Percentiles rank a stretch among this genome's conserved stretches.
Conservation (phyloP, 2,329 filamentous ascomycete genomes). For the Diaporthe aspalathi region DNA sequence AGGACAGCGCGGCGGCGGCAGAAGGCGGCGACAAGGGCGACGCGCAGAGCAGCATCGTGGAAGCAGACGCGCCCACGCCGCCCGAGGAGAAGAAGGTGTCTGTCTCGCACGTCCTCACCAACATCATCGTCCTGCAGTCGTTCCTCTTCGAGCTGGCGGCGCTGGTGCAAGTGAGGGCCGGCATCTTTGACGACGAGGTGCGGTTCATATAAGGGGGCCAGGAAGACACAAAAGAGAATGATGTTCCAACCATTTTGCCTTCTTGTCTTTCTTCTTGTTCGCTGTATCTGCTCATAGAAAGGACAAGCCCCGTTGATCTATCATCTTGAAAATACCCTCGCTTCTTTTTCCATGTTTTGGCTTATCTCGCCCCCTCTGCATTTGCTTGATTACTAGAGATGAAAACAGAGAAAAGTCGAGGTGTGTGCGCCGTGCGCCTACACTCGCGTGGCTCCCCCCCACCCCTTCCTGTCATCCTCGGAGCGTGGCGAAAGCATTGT, state of each 20-base stretch:
- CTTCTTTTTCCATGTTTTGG: neutral
- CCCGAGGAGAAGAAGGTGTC: slow-evolving; percentile 63
- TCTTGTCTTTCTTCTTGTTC: neutral
- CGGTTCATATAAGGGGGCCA: slow-evolving; percentile 60
- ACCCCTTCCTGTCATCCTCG: too few relatives aligned
- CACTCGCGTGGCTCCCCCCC: neutral
- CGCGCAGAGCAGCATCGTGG: slow-evolving; percentile 10
- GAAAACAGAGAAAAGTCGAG: neutral
- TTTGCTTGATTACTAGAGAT: slow-evolving; percentile 14
- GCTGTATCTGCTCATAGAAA: slow-evolving; percentile 3
- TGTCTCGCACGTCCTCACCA: slow-evolving; percentile 83
- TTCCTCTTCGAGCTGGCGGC: slow-evolving; percentile 83
- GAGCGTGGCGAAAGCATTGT: slow-evolving; percentile 17
- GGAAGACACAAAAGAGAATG: neutral
- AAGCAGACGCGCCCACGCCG: slow-evolving; percentile 12
- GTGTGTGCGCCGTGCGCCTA: neutral
- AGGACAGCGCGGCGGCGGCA: neutral
- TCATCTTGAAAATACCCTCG: slow-evolving; percentile 18
- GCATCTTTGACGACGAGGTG: slow-evolving; percentile 78
- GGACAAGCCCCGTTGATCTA: neutral
- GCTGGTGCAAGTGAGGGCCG: slow-evolving; percentile 78
- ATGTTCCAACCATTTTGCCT: neutral
- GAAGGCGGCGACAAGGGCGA: slow-evolving; percentile 38
- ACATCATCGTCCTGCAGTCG: slow-evolving; percentile 81
- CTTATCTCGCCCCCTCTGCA: neutral